Conservation (phyloP, 495 filamentous ascomycete genomes). For the Oidiodendron maius region DNA sequence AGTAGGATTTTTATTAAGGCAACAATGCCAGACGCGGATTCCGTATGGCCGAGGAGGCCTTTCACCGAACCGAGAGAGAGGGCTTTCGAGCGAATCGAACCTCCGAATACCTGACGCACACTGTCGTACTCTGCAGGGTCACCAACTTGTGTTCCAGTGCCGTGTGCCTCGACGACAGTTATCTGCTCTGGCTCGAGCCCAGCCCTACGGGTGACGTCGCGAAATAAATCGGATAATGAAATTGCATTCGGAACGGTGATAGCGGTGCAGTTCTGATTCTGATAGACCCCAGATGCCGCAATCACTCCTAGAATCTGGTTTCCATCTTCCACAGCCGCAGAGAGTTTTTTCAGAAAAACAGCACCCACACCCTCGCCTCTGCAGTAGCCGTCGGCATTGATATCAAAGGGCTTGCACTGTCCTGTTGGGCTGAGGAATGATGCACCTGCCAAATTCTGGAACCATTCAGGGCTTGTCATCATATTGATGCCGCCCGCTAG, state of each 20-base stretch:
- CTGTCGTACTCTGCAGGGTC: conserved; percentile 57
- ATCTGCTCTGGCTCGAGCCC: conserved; percentile 32
- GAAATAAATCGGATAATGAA: conserved; percentile 50
- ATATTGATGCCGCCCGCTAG: conserved; percentile 18
- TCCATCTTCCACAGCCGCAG: conserved; percentile 47
- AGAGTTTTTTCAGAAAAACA: conserved; percentile 53
- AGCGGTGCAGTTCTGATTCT: conserved; percentile 49
- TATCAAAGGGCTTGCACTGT: conserved; percentile 54
- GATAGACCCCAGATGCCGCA: conserved; percentile 48
- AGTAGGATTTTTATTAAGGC: conserved; percentile 73
- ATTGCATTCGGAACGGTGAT: conserved; percentile 52
- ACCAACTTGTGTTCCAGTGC: conserved; percentile 54
- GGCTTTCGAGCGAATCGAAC: conserved; percentile 32
- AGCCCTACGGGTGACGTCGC: conserved; percentile 38
- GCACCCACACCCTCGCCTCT: conserved; percentile 58
- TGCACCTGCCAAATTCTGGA: conserved; percentile 24
- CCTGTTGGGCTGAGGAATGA: conserved; percentile 35
- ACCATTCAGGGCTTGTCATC: conserved; percentile 7
- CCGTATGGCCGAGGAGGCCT: conserved; percentile 83
- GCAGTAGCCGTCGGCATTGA: conserved; percentile 56
- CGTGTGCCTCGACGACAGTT: conserved; percentile 34
- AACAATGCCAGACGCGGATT: conserved; percentile 74
- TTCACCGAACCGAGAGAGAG: conserved; percentile 78
- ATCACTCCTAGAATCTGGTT: conserved; percentile 59
- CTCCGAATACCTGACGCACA: conserved; percentile 43